Conservation (phyloP, 2,329 filamentous ascomycete species). For the Endothia cerciana region DNA sequence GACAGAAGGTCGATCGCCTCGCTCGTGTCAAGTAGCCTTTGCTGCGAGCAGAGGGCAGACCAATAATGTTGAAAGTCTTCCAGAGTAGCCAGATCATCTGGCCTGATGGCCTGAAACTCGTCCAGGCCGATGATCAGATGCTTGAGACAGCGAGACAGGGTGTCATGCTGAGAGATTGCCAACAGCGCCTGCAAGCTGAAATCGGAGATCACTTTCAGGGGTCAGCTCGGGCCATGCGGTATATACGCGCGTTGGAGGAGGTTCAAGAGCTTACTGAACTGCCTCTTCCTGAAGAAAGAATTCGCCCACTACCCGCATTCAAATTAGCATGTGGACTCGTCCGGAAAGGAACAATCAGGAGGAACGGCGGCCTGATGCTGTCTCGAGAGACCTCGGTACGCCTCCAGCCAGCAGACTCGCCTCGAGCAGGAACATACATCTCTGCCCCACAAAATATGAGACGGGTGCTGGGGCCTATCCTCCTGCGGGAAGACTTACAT, state of each 20-base stretch:
- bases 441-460: no score
- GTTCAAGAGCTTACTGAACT: slow-evolving; percentile 54
- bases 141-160: slow-evolving; percentile 44
- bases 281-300: slow-evolving; percentile 68
- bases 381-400: no score
- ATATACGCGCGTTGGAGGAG: slow-evolving; percentile 23
- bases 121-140: slow-evolving; percentile 56
- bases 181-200: slow-evolving; percentile 53
- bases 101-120: slow-evolving; percentile 23
- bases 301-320: slow-evolving; percentile 48
- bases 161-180: slow-evolving; percentile 53
- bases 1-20: slow-evolving; percentile 56
- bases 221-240: slow-evolving; percentile 32
- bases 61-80: not conserved
- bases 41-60: slow-evolving; percentile 32
- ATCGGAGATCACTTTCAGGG: slow-evolving; percentile 39
- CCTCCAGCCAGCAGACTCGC: no score
- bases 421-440: no score
- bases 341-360: not conserved
- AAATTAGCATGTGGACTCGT: not conserved
- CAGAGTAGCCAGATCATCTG: not conserved
- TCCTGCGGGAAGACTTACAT: not conserved
- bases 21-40: slow-evolving; percentile 47
- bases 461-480: no score
- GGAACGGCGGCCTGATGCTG: not conserved